Evolutionary conservation across 2,329 filamentous ascomycete species (phyloP), one percentile per base, ranked within the genome.

Genomic region (Ophiognomonia clavigignenti-juglandacearum): DNA sequence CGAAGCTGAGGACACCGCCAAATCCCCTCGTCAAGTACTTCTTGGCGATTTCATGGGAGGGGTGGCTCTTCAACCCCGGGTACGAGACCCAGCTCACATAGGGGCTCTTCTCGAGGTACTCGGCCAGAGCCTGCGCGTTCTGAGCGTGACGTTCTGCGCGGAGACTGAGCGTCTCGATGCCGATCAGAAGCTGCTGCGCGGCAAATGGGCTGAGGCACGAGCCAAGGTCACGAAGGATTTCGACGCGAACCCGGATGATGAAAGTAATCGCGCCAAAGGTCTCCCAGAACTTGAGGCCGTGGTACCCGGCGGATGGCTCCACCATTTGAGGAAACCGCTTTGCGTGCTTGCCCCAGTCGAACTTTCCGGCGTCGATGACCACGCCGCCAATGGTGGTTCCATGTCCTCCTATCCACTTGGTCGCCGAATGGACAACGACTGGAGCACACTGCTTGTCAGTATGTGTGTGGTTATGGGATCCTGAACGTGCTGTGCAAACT

Each of bases 321-420:
- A 87, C 80, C 73, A 98, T 90, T 66, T 96, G 88, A 2, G 92
- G 92, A 76, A 97, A 97, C 18, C 91, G 84, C 58, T 80, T 80
- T 39, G 74, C 85, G 64, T 96, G 70, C 68, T 85, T 85, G 57
- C 86, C 88, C 91, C 92, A 97, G 74, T 95, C 86, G 64, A 96
- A 97, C 64, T 89, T 93, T 59, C 91, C 91, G 56, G 84, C 81
- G 71, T 96, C 91, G 54, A 96, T 74, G 27, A 96, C 78, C 36
- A 96, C 78, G 52, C 91, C 91, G 48, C 78, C 91, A 56, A 96
- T 87, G 22, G 91, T 96, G 34, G 91, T 95, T 52, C 91, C 92
- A 67, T 97, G 92, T 35, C 91, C 91, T 48, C 91, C 91, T 53
- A 97, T 96, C 91, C 91, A 96, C 69, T 96, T 96, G 49, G 91